Percentiles rank a stretch among this genome's conserved stretches.
Conservation (phyloP, 1,139 yeast species). For the Martiniozyma asiatica region DNA sequence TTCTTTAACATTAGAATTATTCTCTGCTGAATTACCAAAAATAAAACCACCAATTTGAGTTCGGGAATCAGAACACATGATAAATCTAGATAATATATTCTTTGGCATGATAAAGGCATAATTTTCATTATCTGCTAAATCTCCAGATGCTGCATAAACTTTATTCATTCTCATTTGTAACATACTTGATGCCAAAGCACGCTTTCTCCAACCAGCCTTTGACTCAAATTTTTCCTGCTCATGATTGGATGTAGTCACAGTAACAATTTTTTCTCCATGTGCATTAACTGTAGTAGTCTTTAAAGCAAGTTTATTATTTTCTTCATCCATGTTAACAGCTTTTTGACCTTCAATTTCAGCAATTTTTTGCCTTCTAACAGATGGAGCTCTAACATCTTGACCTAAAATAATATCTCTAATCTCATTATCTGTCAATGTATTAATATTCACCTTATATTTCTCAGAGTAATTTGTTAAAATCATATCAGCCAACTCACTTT, state of each 20-base stretch:
- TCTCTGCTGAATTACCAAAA: conserved; percentile 67
- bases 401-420: conserved; percentile 90
- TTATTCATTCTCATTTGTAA: conserved; percentile 67
- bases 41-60: conserved; percentile 75
- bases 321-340: conserved; percentile 18
- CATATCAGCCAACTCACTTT: conserved; percentile 75
- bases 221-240: conserved; percentile 80
- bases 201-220: conserved; percentile 80
- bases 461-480: conserved; percentile 77
- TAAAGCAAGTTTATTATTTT: conserved; percentile 50
- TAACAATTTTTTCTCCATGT: conserved; percentile 92
- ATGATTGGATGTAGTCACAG: conserved; percentile 83
- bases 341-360: conserved; percentile 59
- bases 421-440: conserved; percentile 84
- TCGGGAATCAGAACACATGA: conserved; percentile 71
- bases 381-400: conserved; percentile 86
- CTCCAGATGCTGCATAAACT: conserved; percentile 57
- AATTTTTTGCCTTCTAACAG: conserved; percentile 64
- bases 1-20: conserved; percentile 65
- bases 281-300: conserved; percentile 81
- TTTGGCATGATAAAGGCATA: conserved; percentile 73
- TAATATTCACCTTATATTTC: conserved; percentile 75
- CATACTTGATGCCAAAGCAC: conserved; percentile 72
- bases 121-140: conserved; percentile 40
- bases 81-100: conserved; percentile 64